Evolutionary conservation across 2,329 filamentous ascomycete species (phyloP).

Genomic region (Zymoseptoria tritici): DNA sequence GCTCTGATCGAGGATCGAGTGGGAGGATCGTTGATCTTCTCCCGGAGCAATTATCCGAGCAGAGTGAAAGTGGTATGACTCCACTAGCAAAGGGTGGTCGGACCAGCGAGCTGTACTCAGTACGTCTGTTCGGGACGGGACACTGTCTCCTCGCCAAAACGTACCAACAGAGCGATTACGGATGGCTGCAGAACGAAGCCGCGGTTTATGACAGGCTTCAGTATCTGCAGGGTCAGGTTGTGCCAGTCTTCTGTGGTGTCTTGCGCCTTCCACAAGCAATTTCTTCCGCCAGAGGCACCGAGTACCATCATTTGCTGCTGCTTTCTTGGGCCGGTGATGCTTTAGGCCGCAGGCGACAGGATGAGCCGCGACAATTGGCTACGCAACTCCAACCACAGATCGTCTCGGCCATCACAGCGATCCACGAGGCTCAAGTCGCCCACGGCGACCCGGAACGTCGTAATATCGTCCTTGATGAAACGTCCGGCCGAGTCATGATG

Average conservation of each 20-base stretch:
- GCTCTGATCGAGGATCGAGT: not conserved
- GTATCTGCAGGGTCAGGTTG: not conserved
- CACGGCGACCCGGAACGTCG: not conserved
- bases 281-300: not conserved
- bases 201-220: not conserved
- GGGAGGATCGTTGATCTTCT: not conserved
- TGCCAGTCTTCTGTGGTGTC: not conserved
- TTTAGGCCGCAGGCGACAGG: not conserved
- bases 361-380: not conserved
- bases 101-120: not conserved
- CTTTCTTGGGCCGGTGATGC: not conserved
- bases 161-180: not conserved
- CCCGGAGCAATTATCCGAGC: not conserved
- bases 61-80: not conserved
- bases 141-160: not conserved
- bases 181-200: not conserved
- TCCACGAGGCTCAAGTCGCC: not conserved
- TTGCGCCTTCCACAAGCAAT: not conserved
- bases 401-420: not conserved
- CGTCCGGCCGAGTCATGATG: not conserved
- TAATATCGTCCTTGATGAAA: not conserved
- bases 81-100: not conserved
- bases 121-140: not conserved
- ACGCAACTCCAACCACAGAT: not conserved
- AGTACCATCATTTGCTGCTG: not conserved